These are phyloP conservation scores for Rhodotorula mucilaginosa DNA, from an alignment of 1,284 basidiomycete species.

Conservation along the genomic window DNA sequence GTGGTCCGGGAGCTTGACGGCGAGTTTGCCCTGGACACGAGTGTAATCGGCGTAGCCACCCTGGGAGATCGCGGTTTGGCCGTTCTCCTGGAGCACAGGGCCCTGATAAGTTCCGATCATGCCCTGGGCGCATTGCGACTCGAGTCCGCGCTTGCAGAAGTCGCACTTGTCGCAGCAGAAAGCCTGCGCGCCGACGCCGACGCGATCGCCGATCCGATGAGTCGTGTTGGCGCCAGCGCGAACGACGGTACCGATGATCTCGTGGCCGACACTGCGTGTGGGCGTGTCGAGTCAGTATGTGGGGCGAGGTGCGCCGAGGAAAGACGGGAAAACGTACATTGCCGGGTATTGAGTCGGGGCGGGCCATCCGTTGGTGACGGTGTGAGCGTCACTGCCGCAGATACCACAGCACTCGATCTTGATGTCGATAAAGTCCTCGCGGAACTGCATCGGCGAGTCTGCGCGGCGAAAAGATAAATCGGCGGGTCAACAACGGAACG, in stretches of 20 bases:
- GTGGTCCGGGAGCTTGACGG: conserved; percentile 65
- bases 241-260: conserved; percentile 50
- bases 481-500: background rate
- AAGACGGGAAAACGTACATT: background rate
- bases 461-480: background rate
- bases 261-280: conserved; percentile 19
- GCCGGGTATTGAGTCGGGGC: conserved; percentile 25
- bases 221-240: conserved; percentile 51
- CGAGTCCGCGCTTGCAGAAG: conserved; percentile 50
- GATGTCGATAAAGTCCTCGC: conserved; percentile 36
- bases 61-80: conserved; percentile 54
- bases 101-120: conserved; percentile 19
- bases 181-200: conserved; percentile 55
- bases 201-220: conserved; percentile 52
- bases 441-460: conserved; percentile 39
- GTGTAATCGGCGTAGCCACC: conserved; percentile 65
- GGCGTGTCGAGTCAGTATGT: background rate
- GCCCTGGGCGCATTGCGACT: conserved; percentile 50
- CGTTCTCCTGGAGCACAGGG: background rate
- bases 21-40: conserved; percentile 59
- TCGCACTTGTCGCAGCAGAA: conserved; percentile 50
- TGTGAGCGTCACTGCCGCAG: conserved; percentile 29
- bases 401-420: conserved; percentile 16
- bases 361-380: conserved; percentile 33
- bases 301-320: background rate